phyloP scores from a whole-genome alignment of 2,329 filamentous ascomycete species.

The Exophiala xenobiotica region DNA sequence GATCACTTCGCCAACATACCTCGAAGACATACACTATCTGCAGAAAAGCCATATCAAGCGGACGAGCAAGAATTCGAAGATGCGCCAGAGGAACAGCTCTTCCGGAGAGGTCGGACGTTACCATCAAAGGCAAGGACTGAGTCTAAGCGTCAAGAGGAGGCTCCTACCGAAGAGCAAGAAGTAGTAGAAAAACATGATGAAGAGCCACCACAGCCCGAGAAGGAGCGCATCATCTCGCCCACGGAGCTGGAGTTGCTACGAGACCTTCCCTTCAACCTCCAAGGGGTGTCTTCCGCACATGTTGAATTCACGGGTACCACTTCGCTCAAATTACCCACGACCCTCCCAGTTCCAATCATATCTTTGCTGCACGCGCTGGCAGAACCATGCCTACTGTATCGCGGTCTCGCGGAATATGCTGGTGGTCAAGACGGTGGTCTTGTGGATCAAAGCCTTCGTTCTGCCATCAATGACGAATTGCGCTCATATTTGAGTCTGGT shows the following conservation, averaged over 20 bases:
- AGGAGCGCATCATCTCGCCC: conserved; percentile 39
- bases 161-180: conserved; percentile 8
- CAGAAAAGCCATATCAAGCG: conserved; percentile 9
- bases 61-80: conserved; percentile 18
- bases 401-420: conserved; percentile 75
- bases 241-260: conserved; percentile 67
- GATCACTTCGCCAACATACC: conserved; percentile 35
- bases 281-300: conserved; percentile 85
- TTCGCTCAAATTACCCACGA: conserved; percentile 71
- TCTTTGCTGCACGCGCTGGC: conserved; percentile 85
- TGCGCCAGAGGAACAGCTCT: background rate
- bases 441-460: conserved; percentile 86
- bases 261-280: conserved; percentile 88
- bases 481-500: conserved; percentile 87
- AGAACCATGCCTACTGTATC: conserved; percentile 90
- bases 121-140: conserved; percentile 5
- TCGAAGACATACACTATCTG: conserved; percentile 14
- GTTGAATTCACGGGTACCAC: conserved; percentile 70
- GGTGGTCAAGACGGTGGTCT: conserved; percentile 78
- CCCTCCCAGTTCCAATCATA: conserved; percentile 78
- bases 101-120: conserved; percentile 1
- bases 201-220: conserved; percentile 7
- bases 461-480: conserved; percentile 80
- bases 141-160: conserved; percentile 4
- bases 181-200: background rate